Evolutionary conservation across 140 eudicot genomes (phyloP), one percentile per base, ranked within the genome.

Genomic region (Ambrosia hybrid): DNA sequence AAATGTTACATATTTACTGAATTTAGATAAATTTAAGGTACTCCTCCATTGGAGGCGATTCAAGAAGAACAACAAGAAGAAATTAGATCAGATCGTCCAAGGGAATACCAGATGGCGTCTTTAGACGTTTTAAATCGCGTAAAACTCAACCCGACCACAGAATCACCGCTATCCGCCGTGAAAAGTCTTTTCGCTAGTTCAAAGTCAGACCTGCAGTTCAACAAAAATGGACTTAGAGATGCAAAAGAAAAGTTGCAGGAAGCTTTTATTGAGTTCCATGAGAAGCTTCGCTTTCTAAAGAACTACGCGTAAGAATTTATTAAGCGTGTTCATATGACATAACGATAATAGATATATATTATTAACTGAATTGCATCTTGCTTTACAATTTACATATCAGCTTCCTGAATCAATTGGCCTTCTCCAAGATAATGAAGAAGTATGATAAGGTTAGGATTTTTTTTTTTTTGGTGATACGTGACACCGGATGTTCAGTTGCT

Each of bases 231-330:
- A 70, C 76, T 89, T n/a, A 78, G 53, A 68, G 79, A 76, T 59
- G 87, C 88, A 52, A 83, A 87, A 72, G 87, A 69, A 9, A 80
- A 81, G 72, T 46, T 89, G 78, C 84, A 75, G 58, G 75, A 59
- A 70, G 96, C 85, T 61, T 88, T 85, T 61, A 59, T 79, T 5
- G 85, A 88, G 71, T 85, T 85, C 68, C 81, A 88, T 55, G 81
- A 79, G 67, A 84, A 89, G 81, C 94, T 89, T 79, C 85, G 89
- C 49, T 80, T 80, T 70, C 73, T 89, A 4, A 89, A 85, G 76
- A 82, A 75, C 82, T 89, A 80, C 60, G 62, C 85, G 96, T 87
- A 86, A 78, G 66, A 12, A 70, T n/a, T 48, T 9, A 4, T 16
- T 63, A 75, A 55, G 17, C 30, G 13, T 13, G n/a, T 63, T 67